Base-by-base conservation (phyloP, 768 basidiomycete species). In the Lenzites betulinus region DNA sequence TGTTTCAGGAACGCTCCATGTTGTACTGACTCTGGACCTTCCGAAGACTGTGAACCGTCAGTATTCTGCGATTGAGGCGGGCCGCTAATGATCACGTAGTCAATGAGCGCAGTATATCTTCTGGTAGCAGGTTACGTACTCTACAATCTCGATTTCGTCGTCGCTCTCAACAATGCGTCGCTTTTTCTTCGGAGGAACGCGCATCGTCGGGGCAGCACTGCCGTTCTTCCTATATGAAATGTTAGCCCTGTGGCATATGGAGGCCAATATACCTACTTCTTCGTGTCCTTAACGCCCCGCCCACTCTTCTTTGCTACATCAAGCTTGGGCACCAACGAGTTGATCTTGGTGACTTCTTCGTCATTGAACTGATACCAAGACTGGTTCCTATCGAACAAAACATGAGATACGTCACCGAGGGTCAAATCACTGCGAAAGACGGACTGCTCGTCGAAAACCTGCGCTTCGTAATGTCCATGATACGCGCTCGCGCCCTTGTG, bases 351-450 rank as follows among this genome's bases (percentile, higher is more conserved):
- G 4, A 96, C 92, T 4, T 75, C 74, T 70, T 98, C 96, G 69
- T 98, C 96, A 66, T 96, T 95, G 74, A 93, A 98, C 61, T 89
- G 86, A 70, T 87, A 95, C 95, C 96, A 98, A 18, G 87, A 79
- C 41, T 80, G 73, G 49, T 79, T 80, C 51, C 90, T 93, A 59
- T 36, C 30, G 25, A 46, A 38, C 26, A 13, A 7, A 13, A 11
- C 9, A 26, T 41, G 8, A 53, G 30, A 13, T 15, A 44, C 44
- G n/a, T 11, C 26, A 2, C 46, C 44, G 23, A 35, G 7, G 36
- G 6, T 7, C 25, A 9, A 25, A 9, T n/a, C n/a, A 28, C 11
- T 33, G 20, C 25, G 33, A 23, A 25, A 15, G 3, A 76, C 85
- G 56, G 67, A 94, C 92, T 75, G 73, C 22, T 75, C 74, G 69